Conservation (phyloP, 192 early-diverging fungal species). For the Rhizophagus clarus region DNA sequence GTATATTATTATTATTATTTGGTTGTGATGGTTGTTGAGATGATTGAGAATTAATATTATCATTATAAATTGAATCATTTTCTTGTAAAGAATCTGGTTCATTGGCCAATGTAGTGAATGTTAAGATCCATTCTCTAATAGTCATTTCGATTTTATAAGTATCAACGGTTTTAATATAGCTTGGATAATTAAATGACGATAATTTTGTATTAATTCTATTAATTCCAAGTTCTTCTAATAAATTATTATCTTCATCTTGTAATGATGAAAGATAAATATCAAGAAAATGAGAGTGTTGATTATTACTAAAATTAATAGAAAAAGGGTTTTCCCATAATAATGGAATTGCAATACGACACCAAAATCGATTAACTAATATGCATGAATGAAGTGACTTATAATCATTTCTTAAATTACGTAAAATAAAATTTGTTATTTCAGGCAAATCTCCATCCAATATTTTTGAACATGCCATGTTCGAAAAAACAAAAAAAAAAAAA, state of each 20-base stretch:
- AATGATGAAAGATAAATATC: not conserved
- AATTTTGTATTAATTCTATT: not conserved
- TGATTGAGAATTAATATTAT: too few species aligned
- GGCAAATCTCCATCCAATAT: not conserved
- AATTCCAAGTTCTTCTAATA: not conserved
- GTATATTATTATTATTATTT: too few species aligned
- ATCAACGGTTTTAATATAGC: not conserved
- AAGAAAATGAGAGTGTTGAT: not conserved
- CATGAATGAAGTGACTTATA: not conserved
- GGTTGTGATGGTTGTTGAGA: too few species aligned
- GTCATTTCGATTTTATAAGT: not conserved
- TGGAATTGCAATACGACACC: not conserved
- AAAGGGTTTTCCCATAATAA: conserved; percentile 1
- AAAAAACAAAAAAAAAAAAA: too few species aligned
- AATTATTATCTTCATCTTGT: not conserved
- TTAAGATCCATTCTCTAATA: not conserved
- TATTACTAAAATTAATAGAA: not conserved
- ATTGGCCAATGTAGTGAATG: not conserved
- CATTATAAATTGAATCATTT: too few species aligned
- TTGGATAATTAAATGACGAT: not conserved
- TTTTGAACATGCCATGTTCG: too few species aligned
- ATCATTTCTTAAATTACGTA: not conserved
- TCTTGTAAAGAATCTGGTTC: not conserved
- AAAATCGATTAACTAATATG: not conserved
- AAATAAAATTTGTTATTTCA: not conserved